A percentile compares a stretch with the other conserved stretches of the same genome.
Conservation (phyloP, 176 grass and related monocot species). For the Puccinellia tenuiflora region DNA sequence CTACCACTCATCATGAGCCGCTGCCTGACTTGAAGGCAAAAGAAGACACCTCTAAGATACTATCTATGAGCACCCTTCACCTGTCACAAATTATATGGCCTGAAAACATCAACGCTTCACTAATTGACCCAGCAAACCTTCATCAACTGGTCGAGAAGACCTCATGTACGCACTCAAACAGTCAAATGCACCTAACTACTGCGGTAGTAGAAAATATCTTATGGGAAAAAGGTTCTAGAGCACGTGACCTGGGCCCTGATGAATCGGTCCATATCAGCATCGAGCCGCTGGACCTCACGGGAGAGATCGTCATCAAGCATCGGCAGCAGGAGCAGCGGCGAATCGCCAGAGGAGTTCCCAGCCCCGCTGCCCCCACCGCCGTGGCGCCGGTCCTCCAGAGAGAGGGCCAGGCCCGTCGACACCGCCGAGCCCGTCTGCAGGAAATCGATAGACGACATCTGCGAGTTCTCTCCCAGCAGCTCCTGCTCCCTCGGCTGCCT, state of each 20-base stretch:
- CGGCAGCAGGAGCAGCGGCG: constrained; percentile 68
- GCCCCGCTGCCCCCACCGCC: constrained; percentile 43
- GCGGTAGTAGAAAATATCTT: background rate
- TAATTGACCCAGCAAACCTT: background rate
- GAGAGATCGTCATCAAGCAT: constrained; percentile 87
- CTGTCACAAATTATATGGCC: background rate
- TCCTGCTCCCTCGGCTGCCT: constrained; percentile 94
- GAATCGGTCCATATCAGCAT: constrained; percentile 94
- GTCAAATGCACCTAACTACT: background rate
- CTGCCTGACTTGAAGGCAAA: background rate
- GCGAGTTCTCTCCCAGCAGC: constrained; percentile 89
- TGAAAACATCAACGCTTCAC: background rate
- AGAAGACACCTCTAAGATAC: background rate
- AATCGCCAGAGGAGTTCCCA: constrained; percentile 79
- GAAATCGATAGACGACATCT: constrained; percentile 98
- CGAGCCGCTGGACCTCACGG: constrained; percentile 82
- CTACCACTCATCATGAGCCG: background rate
- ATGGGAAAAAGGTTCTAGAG: background rate
- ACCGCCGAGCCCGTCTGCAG: constrained; percentile 94
- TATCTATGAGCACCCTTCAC: background rate
- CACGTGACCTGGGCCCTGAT: constrained; percentile 81
- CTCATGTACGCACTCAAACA: background rate
- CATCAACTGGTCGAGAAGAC: background rate
- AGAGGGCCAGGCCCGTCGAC: constrained; percentile 81
- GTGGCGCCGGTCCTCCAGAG: constrained; percentile 78